Evolutionary conservation across 192 early-diverging fungal genomes (phyloP).

Genomic region (Coemansia sp.): DNA sequence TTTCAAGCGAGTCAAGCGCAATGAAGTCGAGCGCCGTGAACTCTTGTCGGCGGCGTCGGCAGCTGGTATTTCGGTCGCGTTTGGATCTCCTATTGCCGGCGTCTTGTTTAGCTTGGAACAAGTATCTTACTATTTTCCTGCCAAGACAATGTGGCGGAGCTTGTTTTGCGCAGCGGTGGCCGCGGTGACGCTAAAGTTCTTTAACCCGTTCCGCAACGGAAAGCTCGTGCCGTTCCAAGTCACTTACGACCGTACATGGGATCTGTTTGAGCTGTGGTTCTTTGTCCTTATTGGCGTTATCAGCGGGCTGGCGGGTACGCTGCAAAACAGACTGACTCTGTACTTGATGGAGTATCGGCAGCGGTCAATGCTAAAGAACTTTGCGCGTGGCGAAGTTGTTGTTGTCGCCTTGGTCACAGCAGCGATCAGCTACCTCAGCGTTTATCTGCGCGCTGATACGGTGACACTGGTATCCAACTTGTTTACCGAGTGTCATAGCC

Average conservation of each 20-base stretch:
- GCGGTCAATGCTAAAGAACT: conserved; percentile 42
- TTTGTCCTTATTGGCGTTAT: conserved; percentile 82
- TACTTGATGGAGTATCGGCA: conserved; percentile 47
- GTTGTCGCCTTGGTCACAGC: conserved; percentile 52
- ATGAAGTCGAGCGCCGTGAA: conserved; percentile 83
- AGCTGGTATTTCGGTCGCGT: conserved; percentile 96
- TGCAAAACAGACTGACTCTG: conserved; percentile 45
- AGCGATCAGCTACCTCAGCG: conserved; percentile 53
- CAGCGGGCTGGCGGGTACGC: conserved; percentile 56
- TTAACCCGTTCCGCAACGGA: conserved; percentile 79
- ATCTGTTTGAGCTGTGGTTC: conserved; percentile 88
- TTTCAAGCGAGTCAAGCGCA: conserved; percentile 77
- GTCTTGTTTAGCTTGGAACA: conserved; percentile 67
- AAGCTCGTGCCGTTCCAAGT: conserved; percentile 89
- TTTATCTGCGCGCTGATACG: conserved; percentile 55
- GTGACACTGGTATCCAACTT: conserved; percentile 60
- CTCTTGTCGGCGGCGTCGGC: conserved; percentile 87
- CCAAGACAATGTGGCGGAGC: conserved; percentile 92
- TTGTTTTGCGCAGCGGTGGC: conserved; percentile 94
- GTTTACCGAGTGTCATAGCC: conserved; percentile 57
- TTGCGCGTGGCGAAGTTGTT: conserved; percentile 57
- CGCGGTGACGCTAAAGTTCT: conserved; percentile 81
- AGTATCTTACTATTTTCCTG: conserved; percentile 76
- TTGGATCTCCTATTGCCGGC: conserved; percentile 93
- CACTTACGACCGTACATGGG: conserved; percentile 85